Conservation (phyloP, 495 filamentous ascomycete genomes). For the Bombardia bombarda region DNA sequence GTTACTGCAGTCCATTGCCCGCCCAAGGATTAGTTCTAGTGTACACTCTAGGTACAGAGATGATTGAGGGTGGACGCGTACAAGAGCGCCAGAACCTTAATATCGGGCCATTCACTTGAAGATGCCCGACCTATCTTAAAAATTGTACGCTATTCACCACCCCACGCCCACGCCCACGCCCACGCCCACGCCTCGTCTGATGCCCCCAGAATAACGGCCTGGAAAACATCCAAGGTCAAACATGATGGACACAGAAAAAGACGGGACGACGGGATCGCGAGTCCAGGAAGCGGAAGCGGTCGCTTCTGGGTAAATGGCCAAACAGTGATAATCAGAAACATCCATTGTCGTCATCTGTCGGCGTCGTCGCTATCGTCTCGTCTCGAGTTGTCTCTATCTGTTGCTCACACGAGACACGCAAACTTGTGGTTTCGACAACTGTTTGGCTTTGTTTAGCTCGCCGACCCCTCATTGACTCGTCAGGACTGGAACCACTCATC, state of each 20-base stretch:
- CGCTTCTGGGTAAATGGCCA: constrained; percentile 8
- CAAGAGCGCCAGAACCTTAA: too few relatives aligned
- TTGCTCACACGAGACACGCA: neutral
- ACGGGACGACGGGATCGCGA: too few relatives aligned
- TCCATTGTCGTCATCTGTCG: neutral
- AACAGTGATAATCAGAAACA: constrained; percentile 23
- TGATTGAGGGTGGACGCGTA: too few relatives aligned
- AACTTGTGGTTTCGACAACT: constrained; percentile 7
- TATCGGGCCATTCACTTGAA: too few relatives aligned
- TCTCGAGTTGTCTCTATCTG: constrained; percentile 4
- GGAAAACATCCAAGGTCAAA: constrained; percentile 18
- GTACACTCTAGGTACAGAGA: too few relatives aligned
- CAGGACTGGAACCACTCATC: neutral
- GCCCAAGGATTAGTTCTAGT: too few relatives aligned
- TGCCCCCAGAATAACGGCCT: constrained; percentile 15
- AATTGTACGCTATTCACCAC: too few relatives aligned
- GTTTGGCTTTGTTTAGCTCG: constrained; percentile 6
- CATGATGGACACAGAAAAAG: constrained; percentile 6
- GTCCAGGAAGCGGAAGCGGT: neutral
- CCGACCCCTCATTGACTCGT: neutral
- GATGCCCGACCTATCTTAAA: too few relatives aligned
- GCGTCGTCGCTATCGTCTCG: too few relatives aligned
- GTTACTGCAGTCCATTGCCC: too few relatives aligned
- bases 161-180: too few relatives aligned
- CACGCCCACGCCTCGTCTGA: too few relatives aligned